Base-by-base conservation (phyloP, 371 early-diverging fungal genomes). In the Haplosporangium sp. region DNA sequence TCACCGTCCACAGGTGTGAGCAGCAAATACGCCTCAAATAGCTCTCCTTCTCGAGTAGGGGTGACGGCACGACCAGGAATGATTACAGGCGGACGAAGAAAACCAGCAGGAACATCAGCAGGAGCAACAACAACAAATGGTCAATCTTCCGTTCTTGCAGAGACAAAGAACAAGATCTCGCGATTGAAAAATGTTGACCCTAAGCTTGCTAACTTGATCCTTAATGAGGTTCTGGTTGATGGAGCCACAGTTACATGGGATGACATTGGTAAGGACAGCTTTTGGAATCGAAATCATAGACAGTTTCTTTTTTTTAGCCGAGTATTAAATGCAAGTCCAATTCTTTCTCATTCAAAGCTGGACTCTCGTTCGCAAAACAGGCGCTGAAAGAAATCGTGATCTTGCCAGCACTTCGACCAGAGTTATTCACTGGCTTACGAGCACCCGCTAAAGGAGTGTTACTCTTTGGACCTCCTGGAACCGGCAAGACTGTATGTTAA, bases 401-500 rank as follows among this genome's bases (percentile, higher is more conserved):
- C 7, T 88, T 94, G 73, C 96, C 96, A 35, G 89, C 91, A 63
- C 72, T 90, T 27, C 75, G 94, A n/a, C 96, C 96, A 38, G 93
- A 92, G 57, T 82, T 95, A 10, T 96, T 95, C 79, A 92, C 88
- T 37, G 94, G 94, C 2, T 64, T 96, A 34, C 74, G 96, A 60
- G 84, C 90, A 7, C 95, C 96, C 4, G 92, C 93, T 8, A 81
- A 79, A 52, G 85, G 85, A n/a, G 86, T 91, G 15, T 72, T 91
- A 6, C 73, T 91, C 0, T 91, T 88, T 71, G 92, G 92, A 4
- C 91, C 90, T 10, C 90, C 90, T 6, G 94, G 94, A 35, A 94
- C 90, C 1, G 91, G 89, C 27, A 89, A 89, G 67, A 89, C 90
- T 6, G 84, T 89, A 69, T 17, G 76, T 52, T 55, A 7, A 34